A percentile compares a stretch with the other conserved stretches of the same genome.
Conservation (phyloP, 1,139 yeast species). For the Candida freyschussii region DNA sequence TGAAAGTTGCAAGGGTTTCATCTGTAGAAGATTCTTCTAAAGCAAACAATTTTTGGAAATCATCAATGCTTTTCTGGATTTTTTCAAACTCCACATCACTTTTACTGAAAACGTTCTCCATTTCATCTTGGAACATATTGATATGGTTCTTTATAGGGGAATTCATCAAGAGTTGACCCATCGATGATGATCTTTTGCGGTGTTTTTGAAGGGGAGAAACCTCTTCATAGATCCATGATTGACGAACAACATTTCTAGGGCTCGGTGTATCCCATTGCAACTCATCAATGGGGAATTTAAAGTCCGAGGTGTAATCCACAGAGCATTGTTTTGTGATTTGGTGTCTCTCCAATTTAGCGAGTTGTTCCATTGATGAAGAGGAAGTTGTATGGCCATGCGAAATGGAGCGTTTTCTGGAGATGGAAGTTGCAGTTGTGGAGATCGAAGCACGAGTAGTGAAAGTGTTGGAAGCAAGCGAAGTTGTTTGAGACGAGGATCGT, state of each 20-base stretch:
- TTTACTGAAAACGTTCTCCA: conserved; percentile 13
- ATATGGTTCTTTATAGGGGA: conserved; percentile 7
- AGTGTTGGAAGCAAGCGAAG: conserved; percentile 10
- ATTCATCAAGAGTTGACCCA: too few relatives aligned
- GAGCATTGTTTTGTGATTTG: conserved; percentile 21
- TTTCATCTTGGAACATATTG: conserved; percentile 12
- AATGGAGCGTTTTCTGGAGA: conserved; percentile 8
- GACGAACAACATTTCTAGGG: conserved; percentile 18
- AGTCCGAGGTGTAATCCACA: conserved; percentile 9
- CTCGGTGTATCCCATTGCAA: conserved; percentile 22
- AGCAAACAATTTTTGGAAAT: conserved; percentile 13
- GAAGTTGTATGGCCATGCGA: conserved; percentile 19
- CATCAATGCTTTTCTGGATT: conserved; percentile 17
- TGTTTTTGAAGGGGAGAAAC: conserved; percentile 7
- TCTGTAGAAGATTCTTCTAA: conserved; percentile 5
- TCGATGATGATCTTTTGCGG: too few relatives aligned
- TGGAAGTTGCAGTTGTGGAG: conserved; percentile 9
- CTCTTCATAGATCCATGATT: conserved; percentile 23
- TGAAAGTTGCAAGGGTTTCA: conserved; percentile 15
- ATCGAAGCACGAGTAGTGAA: conserved; percentile 12
- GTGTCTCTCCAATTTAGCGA: conserved; percentile 18
- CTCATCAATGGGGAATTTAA: conserved; percentile 5
- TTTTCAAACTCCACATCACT: conserved; percentile 14
- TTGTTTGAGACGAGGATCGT: conserved; percentile 11
- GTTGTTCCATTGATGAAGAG: conserved; percentile 19